A percentile compares a stretch with the other conserved stretches of the same genome.
These are phyloP conservation scores for Vanrija sp. DNA, from an alignment of 1,284 basidiomycete genomes.

Conservation along the genomic window DNA sequence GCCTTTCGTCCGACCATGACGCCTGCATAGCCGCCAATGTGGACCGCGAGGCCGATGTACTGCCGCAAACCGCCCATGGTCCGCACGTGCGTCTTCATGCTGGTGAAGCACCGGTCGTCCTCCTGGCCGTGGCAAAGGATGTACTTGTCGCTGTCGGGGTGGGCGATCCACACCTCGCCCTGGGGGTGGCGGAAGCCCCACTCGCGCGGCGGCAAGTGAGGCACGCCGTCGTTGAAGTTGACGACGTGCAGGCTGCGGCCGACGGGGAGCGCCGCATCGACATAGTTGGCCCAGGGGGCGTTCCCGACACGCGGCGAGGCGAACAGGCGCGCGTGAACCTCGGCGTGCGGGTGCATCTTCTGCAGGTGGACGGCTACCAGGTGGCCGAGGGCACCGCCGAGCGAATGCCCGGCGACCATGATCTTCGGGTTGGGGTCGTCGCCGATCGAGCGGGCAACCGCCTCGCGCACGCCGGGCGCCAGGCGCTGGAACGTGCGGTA, in stretches of 20 bases:
- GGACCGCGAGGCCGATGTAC: not conserved
- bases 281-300: conserved; percentile 23
- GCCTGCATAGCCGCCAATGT: conserved; percentile 4
- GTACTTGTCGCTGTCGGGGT: not conserved
- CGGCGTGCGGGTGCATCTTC: not conserved
- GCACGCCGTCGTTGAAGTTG: conserved; percentile 27
- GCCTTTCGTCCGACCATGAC: not conserved
- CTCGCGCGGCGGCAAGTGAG: conserved; percentile 21
- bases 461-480: not conserved
- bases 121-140: conserved; percentile 25
- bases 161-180: conserved; percentile 21
- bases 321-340: conserved; percentile 15
- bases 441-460: not conserved
- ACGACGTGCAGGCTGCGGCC: conserved; percentile 16
- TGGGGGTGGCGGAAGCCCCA: conserved; percentile 22
- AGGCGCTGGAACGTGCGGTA: conserved; percentile 23
- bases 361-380: conserved; percentile 17
- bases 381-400: conserved; percentile 21
- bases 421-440: conserved; percentile 10
- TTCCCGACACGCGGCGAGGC: conserved; percentile 26
- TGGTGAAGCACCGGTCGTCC: not conserved
- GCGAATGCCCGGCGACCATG: conserved; percentile 25
- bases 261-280: conserved; percentile 18
- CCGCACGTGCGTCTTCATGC: no score
- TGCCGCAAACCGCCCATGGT: not conserved